phyloP scores from a whole-genome alignment of 163 green algal genomes.

The Coccomyxa subellipsoidea region DNA sequence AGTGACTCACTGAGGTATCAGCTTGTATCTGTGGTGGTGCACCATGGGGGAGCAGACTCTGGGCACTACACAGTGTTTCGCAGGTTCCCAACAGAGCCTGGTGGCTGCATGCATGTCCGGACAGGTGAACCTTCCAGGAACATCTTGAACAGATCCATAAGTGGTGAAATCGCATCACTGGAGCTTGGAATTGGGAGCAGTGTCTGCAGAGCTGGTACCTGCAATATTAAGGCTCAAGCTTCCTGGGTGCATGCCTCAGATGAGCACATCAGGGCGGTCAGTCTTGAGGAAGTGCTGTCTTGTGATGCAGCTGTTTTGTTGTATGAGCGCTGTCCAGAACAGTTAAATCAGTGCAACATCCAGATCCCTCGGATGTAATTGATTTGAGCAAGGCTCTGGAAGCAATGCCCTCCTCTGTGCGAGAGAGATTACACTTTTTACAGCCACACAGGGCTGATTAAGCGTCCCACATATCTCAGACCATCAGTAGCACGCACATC shows the following conservation, averaged over 20 bases:
- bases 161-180: too few species aligned
- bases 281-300: background rate
- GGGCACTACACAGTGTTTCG: constrained; percentile 6
- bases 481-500: too few species aligned
- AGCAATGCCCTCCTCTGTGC: too few species aligned
- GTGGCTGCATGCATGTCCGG: background rate
- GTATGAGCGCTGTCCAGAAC: background rate
- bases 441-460: too few species aligned
- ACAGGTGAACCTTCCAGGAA: too few species aligned
- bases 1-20: background rate
- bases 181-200: background rate
- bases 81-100: background rate
- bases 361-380: too few species aligned
- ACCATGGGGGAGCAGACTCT: background rate
- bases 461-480: too few species aligned
- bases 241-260: background rate
- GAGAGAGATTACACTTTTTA: too few species aligned
- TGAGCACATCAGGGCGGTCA: background rate
- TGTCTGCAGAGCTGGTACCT: background rate
- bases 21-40: background rate
- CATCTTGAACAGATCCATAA: background rate
- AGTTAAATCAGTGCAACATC: too few species aligned
- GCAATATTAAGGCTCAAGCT: background rate
- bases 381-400: too few species aligned
- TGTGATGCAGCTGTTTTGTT: background rate